phyloP scores from a whole-genome alignment of 1,139 yeast species.

The Zhuliangozyma parablackwelliae region DNA sequence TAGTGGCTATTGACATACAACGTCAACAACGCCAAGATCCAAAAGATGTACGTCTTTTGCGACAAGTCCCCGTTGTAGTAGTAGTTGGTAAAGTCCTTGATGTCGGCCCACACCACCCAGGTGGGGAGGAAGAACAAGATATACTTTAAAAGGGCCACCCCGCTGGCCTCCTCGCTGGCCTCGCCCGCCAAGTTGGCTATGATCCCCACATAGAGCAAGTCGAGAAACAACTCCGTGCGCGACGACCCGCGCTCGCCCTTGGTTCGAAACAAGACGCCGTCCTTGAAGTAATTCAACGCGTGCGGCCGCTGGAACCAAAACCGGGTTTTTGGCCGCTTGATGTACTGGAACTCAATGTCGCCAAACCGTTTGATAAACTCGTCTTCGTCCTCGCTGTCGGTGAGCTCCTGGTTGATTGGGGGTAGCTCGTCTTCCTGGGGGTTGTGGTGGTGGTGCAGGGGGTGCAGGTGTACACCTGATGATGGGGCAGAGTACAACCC shows the following conservation, averaged over 20 bases:
- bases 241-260: conserved; percentile 51
- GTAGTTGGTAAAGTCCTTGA: conserved; percentile 62
- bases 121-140: conserved; percentile 52
- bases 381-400: conserved; percentile 39
- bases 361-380: conserved; percentile 50
- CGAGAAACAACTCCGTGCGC: conserved; percentile 56
- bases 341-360: conserved; percentile 45
- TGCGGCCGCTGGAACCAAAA: conserved; percentile 53
- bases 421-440: conserved; percentile 6
- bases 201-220: conserved; percentile 61
- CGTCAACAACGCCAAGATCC: conserved; percentile 51
- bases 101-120: conserved; percentile 63
- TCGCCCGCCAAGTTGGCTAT: conserved; percentile 56
- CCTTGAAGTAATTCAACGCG: conserved; percentile 58
- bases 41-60: conserved; percentile 50
- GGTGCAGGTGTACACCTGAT: too few species aligned
- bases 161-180: conserved; percentile 50
- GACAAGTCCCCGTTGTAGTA: conserved; percentile 59
- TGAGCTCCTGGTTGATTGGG: conserved; percentile 12
- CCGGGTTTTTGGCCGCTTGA: conserved; percentile 38
- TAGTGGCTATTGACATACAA: conserved; percentile 50
- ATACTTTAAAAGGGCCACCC: conserved; percentile 45
- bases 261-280: conserved; percentile 55
- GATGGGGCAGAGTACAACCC: too few species aligned
- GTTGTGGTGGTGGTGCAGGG: too few species aligned